Percentiles rank a stretch among this genome's conserved stretches.
Evolutionary conservation across 2,329 filamentous ascomycete genomes (phyloP).

Genomic region (Botryotinia narcissicola): DNA sequence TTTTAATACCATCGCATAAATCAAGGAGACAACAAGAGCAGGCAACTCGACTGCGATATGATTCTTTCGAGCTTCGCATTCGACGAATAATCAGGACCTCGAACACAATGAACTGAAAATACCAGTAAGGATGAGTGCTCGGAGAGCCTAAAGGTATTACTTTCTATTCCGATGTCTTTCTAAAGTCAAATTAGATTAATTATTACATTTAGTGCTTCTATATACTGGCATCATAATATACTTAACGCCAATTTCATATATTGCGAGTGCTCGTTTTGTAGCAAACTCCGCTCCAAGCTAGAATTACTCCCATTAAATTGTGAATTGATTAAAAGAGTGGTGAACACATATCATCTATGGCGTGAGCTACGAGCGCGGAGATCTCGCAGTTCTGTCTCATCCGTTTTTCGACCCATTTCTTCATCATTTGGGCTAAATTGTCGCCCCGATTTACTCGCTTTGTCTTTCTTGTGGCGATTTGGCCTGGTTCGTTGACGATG

Average conservation of each 20-base stretch:
- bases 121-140: neutral
- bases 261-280: neutral
- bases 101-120: neutral
- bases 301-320: neutral
- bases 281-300: neutral
- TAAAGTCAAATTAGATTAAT: conserved; percentile 6
- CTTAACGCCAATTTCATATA: neutral
- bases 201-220: conserved; percentile 4
- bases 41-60: neutral
- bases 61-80: neutral
- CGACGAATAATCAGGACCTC: neutral
- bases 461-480: neutral
- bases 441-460: neutral
- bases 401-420: conserved; percentile 12
- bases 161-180: neutral
- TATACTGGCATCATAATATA: conserved; percentile 1
- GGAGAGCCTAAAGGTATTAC: neutral
- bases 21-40: neutral
- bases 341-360: neutral
- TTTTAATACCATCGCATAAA: neutral
- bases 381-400: conserved; percentile 21
- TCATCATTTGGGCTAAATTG: neutral
- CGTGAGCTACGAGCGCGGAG: neutral
- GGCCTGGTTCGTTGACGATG: neutral
- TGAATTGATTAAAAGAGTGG: neutral